Base-by-base conservation (phyloP, 78 protist species). In the Isochrysis galbana region DNA sequence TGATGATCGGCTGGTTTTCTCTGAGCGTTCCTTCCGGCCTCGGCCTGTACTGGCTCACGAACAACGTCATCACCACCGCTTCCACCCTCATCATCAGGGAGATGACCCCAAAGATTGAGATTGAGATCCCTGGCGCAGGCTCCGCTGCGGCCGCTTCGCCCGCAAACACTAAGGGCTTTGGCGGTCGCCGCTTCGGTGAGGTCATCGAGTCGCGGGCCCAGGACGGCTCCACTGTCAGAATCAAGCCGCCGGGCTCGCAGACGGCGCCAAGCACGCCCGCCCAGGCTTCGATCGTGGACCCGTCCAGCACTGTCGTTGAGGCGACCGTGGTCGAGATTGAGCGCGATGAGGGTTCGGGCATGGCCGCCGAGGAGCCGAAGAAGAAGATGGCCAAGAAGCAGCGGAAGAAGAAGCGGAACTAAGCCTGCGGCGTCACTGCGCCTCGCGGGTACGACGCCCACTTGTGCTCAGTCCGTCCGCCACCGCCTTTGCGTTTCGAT, bases 1-100 rank as follows among this genome's bases (percentile, higher is more conserved):
- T 78, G n/a, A 78, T 78, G 87, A 78, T 78, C 48, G 87, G 87
- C 48, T 78, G 87, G 87, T 78, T 78, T 34, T 39, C 87, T 25
- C 51, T 78, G 23, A 42, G 2, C 87, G 87, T 42, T 5, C 87
- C 87, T 4, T 39, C 87, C 2, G 87, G 87, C 21, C 48, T 78
- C 54, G 87, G 87, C 51, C 51, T 78, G 29, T 78, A 78, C 87
- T 78, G 87, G 87, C 32, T 78, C 21, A 25, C 34, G 38, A 78
- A 78, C 87, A 78, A 78, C 48, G 1, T 42, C 36, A 4, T 78
- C 48, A 78, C 87, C 36, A 78, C 87, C 36, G n/a, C 38, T 14
- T 2, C n/a, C 26, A 42, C 87, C 7, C 21, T 78, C 54, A 0
- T 10, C n/a, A 61, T 61, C 74, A 23, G 74, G 36, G 23, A 3